These are phyloP conservation scores for Neurospora intermedia DNA, from an alignment of 495 filamentous ascomycete species.

Conservation along the genomic window DNA sequence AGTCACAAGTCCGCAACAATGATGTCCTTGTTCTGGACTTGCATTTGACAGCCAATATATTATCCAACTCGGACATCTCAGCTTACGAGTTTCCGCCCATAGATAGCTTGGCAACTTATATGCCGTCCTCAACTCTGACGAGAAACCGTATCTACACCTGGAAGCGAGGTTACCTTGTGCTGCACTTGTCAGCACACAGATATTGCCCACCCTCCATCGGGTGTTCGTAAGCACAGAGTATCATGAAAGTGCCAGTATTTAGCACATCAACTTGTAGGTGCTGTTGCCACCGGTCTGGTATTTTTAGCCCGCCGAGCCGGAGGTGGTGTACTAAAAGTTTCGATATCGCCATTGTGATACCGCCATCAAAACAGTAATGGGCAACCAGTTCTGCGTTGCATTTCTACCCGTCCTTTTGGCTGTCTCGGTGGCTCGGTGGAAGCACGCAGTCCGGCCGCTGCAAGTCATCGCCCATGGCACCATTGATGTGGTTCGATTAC, in stretches of 20 bases:
- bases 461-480: background rate
- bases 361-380: background rate
- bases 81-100: background rate
- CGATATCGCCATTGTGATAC: background rate
- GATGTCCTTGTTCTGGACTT: background rate
- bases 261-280: constrained; percentile 6
- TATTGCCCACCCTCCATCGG: background rate
- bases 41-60: background rate
- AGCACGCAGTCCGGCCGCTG: background rate
- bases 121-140: background rate
- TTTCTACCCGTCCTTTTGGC: background rate
- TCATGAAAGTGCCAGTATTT: constrained; percentile 1
- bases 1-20: background rate
- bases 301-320: constrained; percentile 11
- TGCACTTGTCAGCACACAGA: background rate
- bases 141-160: background rate
- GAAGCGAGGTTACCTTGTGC: background rate
- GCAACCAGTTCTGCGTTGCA: background rate
- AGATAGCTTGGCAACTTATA: background rate
- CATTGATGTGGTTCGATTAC: background rate
- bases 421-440: background rate
- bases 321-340: background rate
- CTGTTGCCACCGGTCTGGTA: constrained; percentile 1
- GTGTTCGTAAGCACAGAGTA: background rate
- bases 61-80: background rate